Conservation (phyloP, 441 rosid species). For the Euphorbia corollata region DNA sequence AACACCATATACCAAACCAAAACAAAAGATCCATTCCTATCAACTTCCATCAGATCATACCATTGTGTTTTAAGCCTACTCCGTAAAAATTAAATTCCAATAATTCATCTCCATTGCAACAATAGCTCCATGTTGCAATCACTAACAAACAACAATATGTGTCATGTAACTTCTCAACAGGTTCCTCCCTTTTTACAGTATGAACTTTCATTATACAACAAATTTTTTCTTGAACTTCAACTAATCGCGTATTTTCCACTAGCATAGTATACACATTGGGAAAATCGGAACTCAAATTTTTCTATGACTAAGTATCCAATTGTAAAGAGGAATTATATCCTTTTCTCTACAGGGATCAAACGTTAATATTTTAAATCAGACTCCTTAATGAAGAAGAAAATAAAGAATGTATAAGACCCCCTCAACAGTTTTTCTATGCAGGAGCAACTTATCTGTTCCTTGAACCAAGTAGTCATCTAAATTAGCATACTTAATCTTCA, state of each 20-base stretch:
- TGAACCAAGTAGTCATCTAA: too few species aligned
- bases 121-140: neutral
- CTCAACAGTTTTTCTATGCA: too few species aligned
- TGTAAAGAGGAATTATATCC: neutral
- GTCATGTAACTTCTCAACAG: neutral
- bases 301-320: neutral
- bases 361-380: neutral
- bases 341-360: neutral
- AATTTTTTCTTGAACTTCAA: slow-evolving; percentile 3
- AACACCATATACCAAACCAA: neutral
- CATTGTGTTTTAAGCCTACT: neutral
- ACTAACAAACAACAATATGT: neutral
- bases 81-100: neutral
- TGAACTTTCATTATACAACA: neutral
- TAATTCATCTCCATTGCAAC: neutral
- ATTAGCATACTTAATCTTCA: too few species aligned
- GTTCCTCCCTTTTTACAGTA: neutral
- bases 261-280: neutral
- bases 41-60: neutral
- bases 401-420: too few species aligned
- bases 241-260: neutral
- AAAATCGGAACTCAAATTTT: neutral
- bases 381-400: too few species aligned
- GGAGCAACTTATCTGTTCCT: too few species aligned
- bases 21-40: neutral